Evolutionary conservation across 2,329 filamentous ascomycete genomes (phyloP).

Genomic region (Verticillium alfalfae): DNA sequence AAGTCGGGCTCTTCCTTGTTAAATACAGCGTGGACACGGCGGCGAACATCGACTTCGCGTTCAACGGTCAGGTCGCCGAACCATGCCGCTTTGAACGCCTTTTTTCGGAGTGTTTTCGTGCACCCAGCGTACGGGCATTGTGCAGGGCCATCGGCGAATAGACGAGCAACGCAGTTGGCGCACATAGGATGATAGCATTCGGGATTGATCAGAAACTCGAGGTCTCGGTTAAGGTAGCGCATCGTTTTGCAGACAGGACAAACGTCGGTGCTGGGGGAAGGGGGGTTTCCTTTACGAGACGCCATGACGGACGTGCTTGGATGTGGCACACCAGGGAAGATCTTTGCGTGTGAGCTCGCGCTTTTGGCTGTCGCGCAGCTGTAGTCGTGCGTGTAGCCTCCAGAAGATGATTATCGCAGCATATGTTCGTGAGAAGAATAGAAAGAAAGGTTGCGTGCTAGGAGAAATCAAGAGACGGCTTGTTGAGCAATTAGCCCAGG

Average conservation of each 20-base stretch:
- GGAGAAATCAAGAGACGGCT: too few relatives aligned
- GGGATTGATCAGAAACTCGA: constrained; percentile 93
- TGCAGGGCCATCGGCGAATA: constrained; percentile 87
- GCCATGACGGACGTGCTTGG: too few relatives aligned
- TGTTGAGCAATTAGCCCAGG: too few relatives aligned
- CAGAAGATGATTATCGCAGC: too few relatives aligned
- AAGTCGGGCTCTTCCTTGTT: constrained; percentile 92
- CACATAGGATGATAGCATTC: constrained; percentile 99
- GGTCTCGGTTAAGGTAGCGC: constrained; percentile 88
- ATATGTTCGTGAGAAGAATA: background rate
- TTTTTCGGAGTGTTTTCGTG: constrained; percentile 77
- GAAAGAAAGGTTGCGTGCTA: background rate
- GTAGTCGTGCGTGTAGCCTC: too few relatives aligned
- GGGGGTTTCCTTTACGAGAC: constrained; percentile 2
- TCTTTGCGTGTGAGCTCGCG: too few relatives aligned
- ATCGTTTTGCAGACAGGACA: constrained; percentile 97
- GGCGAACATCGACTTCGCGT: constrained; percentile 87
- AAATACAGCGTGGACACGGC: constrained; percentile 72
- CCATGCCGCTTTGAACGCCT: constrained; percentile 79
- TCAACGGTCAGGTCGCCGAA: constrained; percentile 86
- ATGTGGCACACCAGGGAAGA: too few relatives aligned
- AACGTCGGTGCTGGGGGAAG: constrained; percentile 54
- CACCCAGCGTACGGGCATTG: constrained; percentile 90
- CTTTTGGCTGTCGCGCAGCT: too few relatives aligned
- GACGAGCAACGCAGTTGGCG: constrained; percentile 87